Conservation (phyloP, 768 basidiomycete genomes). For the Sistotremastrum niveocremeum region DNA sequence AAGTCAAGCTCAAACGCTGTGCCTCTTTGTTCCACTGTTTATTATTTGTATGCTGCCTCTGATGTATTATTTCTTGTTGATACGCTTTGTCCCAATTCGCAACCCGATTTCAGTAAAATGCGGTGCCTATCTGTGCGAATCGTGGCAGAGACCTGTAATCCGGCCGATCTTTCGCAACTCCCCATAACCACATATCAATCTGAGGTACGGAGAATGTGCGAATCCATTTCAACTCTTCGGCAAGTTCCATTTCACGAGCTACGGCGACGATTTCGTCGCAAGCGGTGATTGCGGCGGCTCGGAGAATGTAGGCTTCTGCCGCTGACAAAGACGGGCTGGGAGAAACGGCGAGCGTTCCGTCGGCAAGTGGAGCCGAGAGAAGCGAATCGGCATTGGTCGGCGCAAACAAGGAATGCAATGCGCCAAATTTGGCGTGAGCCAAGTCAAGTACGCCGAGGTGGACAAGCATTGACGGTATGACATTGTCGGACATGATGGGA, state of each 20-base stretch:
- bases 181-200: conserved; percentile 73
- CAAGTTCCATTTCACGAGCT: conserved; percentile 27
- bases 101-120: conserved; percentile 42
- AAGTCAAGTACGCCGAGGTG: conserved; percentile 66
- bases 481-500: conserved; percentile 71
- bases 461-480: conserved; percentile 69
- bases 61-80: too few relatives aligned
- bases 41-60: too few relatives aligned
- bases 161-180: conserved; percentile 60
- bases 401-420: conserved; percentile 36
- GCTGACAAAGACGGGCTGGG: conserved; percentile 34
- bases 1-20: too few relatives aligned
- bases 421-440: conserved; percentile 18
- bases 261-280: conserved; percentile 53
- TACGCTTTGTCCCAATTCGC: too few relatives aligned
- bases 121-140: conserved; percentile 52
- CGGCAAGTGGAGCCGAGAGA: conserved; percentile 25
- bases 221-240: conserved; percentile 32
- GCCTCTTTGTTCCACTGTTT: too few relatives aligned
- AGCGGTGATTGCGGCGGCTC: conserved; percentile 70
- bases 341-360: conserved; percentile 25
- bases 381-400: conserved; percentile 25
- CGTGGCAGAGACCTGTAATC: conserved; percentile 57
- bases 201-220: conserved; percentile 42
- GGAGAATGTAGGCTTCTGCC: conserved; percentile 56